These are phyloP conservation scores for Cytospora piceicola DNA, from an alignment of 2,329 filamentous ascomycete species.

Conservation along the genomic window DNA sequence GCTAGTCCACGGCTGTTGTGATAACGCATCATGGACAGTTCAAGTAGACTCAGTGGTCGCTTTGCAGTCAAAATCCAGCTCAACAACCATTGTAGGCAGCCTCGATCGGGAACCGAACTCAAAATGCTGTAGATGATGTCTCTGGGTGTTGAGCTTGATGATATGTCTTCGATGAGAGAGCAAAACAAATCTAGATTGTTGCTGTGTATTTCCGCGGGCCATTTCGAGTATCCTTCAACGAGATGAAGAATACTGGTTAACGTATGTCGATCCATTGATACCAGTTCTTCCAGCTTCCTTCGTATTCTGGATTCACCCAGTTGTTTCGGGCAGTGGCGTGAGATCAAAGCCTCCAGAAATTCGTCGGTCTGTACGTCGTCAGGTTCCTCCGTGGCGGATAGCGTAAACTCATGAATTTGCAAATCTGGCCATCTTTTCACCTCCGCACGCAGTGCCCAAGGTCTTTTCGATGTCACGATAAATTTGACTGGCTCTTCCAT, in stretches of 20 bases:
- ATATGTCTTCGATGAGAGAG: too few species aligned
- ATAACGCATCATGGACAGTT: background rate
- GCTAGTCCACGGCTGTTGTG: background rate
- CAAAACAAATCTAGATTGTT: too few species aligned
- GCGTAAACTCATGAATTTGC: background rate
- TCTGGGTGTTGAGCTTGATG: too few species aligned
- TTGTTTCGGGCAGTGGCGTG: background rate
- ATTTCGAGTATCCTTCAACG: background rate
- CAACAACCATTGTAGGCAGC: too few species aligned
- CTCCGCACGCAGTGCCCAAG: background rate
- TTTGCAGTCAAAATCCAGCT: too few species aligned
- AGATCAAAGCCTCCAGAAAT: background rate
- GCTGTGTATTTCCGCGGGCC: background rate
- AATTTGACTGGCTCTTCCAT: background rate
- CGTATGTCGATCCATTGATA: background rate
- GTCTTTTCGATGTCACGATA: background rate
- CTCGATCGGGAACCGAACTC: too few species aligned
- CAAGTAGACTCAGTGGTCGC: background rate
- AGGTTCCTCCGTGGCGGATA: background rate
- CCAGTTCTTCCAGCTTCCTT: background rate
- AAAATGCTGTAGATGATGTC: too few species aligned
- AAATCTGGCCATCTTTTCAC: background rate
- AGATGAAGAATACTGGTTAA: background rate
- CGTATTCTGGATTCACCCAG: background rate
- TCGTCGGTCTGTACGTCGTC: background rate